These are phyloP conservation scores for Lophiotrema nucula DNA, from an alignment of 495 filamentous ascomycete species.

Conservation along the genomic window DNA sequence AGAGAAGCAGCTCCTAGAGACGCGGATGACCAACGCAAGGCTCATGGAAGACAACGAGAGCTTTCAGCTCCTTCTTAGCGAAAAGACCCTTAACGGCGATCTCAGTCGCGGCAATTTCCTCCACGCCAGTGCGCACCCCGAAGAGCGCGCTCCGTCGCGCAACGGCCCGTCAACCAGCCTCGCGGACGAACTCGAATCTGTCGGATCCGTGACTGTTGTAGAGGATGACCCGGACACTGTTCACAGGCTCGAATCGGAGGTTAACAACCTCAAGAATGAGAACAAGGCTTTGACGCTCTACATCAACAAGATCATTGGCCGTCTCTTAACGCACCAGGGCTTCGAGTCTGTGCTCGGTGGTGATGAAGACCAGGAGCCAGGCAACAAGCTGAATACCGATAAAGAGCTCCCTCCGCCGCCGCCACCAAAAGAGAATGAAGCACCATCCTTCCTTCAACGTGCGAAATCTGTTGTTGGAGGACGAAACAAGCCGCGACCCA, in stretches of 20 bases:
- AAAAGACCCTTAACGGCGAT: conserved; percentile 92
- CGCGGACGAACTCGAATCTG: conserved; percentile 81
- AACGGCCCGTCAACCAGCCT: conserved; percentile 54
- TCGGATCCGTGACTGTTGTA: too few relatives aligned
- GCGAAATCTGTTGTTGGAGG: conserved; percentile 67
- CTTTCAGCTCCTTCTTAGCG: conserved; percentile 88
- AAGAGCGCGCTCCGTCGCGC: conserved; percentile 34
- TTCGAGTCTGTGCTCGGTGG: conserved; percentile 91
- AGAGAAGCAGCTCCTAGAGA: conserved; percentile 82
- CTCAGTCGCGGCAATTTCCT: conserved; percentile 85
- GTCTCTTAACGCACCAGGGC: conserved; percentile 87
- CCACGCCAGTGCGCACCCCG: conserved; percentile 41
- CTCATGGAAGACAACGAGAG: conserved; percentile 98
- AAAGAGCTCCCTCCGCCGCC: conserved; percentile 87
- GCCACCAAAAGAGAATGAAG: conserved; percentile 50
- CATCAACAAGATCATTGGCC: conserved; percentile 97
- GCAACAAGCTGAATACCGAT: conserved; percentile 52
- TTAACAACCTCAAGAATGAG: conserved; percentile 82
- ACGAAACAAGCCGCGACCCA: conserved; percentile 53
- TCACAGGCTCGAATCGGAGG: conserved; percentile 70
- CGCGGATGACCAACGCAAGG: conserved; percentile 88
- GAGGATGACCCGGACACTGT: conserved; percentile 20
- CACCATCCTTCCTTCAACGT: conserved; percentile 67
- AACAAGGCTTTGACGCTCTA: conserved; percentile 96
- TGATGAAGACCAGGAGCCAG: conserved; percentile 56